These are phyloP conservation scores for Eucalyptus lansdowneana DNA, from an alignment of 345 rosid species.

Conservation along the genomic window DNA sequence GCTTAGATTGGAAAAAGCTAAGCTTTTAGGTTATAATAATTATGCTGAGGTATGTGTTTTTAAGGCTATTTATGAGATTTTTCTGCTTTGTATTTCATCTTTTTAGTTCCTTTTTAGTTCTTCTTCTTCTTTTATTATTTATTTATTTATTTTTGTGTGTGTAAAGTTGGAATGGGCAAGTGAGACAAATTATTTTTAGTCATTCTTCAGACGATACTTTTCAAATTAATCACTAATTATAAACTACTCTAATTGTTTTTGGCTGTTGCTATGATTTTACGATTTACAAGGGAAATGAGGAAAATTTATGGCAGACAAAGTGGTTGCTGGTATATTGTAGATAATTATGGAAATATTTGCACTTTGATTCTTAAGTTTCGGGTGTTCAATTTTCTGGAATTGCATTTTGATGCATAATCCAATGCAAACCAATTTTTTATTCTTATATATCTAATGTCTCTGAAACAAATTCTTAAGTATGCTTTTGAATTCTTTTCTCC, in stretches of 20 bases:
- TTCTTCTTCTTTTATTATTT: too few species aligned
- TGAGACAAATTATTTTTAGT: neutral
- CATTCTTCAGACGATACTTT: neutral
- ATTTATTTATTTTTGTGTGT: too few species aligned
- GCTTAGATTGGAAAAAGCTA: constrained; percentile 75
- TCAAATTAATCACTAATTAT: neutral
- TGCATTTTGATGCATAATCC: neutral
- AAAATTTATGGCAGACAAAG: neutral
- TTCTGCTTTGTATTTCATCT: neutral
- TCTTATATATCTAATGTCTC: neutral
- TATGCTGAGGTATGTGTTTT: constrained; percentile 63
- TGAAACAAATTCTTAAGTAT: neutral
- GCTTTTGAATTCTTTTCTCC: neutral
- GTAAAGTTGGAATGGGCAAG: neutral
- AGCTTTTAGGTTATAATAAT: constrained; percentile 64
- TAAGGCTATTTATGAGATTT: neutral
- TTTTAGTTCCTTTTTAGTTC: neutral
- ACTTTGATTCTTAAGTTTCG: neutral
- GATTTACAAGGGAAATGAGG: neutral
- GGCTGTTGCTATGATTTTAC: neutral
- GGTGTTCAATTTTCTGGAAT: neutral
- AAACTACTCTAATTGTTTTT: neutral
- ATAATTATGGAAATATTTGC: neutral
- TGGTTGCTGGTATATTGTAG: neutral
- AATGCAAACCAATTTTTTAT: neutral